These are phyloP conservation scores for Bretschneidera sinensis DNA, from an alignment of 345 rosid species.

Conservation along the genomic window DNA sequence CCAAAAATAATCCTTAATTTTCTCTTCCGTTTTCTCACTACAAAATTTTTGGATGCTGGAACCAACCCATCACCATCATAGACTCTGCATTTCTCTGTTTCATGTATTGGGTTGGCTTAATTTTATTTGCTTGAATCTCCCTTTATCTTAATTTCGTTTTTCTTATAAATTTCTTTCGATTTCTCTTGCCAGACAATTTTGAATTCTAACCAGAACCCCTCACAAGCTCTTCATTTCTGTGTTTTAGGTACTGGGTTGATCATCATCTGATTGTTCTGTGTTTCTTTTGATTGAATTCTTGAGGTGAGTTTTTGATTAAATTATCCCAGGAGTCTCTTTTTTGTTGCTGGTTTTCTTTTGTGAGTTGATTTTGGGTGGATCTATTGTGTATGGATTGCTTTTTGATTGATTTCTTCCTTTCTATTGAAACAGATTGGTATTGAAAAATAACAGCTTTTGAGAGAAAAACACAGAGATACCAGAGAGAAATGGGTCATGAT, in stretches of 20 bases:
- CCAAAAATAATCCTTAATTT: background rate
- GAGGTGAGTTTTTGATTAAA: background rate
- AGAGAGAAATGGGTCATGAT: slow-evolving; percentile 40
- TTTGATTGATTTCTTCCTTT: background rate
- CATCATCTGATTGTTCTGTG: background rate
- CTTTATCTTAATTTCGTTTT: background rate
- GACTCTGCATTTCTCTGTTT: slow-evolving; percentile 22
- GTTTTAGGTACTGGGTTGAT: background rate
- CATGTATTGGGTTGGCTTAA: background rate
- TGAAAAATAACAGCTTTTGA: slow-evolving; percentile 10
- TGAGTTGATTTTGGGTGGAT: slow-evolving; percentile 2
- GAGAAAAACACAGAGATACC: slow-evolving; percentile 2
- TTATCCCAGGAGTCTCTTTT: slow-evolving; percentile 13
- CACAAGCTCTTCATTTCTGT: too few relatives aligned
- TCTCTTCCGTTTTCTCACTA: background rate
- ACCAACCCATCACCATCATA: slow-evolving; percentile 15
- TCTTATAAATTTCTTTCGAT: background rate
- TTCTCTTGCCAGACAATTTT: background rate
- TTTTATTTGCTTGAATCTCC: background rate
- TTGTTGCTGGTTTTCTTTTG: background rate
- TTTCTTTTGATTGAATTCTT: background rate
- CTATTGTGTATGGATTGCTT: background rate
- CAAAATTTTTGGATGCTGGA: background rate
- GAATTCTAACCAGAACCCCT: background rate
- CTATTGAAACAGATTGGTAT: background rate